These are phyloP conservation scores for Pseudoscleropodium purum DNA, from an alignment of 225 moss, liverwort and hornwort genomes.

Conservation along the genomic window DNA sequence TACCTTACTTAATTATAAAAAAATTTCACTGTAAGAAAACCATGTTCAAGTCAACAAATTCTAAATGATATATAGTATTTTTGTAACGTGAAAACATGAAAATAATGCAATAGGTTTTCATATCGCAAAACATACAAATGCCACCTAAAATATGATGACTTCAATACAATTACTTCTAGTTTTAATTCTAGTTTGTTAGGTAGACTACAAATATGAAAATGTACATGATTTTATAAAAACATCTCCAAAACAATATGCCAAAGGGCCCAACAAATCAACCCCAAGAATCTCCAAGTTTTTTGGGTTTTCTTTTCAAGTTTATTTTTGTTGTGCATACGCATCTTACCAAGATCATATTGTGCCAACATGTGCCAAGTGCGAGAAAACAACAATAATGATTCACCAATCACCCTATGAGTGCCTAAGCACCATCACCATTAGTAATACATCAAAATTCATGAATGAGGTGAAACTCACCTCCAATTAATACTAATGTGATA, in stretches of 20 bases:
- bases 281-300: no score
- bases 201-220: neutral
- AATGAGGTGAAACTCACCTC: neutral
- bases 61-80: neutral
- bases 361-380: neutral
- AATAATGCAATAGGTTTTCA: neutral
- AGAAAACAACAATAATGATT: neutral
- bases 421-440: fast-evolving
- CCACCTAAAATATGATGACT: neutral
- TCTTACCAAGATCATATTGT: fast-evolving
- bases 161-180: neutral
- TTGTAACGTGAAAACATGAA: neutral
- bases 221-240: neutral
- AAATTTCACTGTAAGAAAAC: neutral
- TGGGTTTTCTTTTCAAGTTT: neutral
- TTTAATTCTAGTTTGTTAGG: no score
- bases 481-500: neutral
- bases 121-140: neutral
- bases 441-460: no score
- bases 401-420: fast-evolving
- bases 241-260: neutral
- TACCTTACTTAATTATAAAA: neutral
- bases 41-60: neutral
- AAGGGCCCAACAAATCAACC: neutral
- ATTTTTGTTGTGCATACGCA: fast-evolving